phyloP scores from a whole-genome alignment of 2,329 filamentous ascomycete genomes.

The Keithomyces neogunnii region DNA sequence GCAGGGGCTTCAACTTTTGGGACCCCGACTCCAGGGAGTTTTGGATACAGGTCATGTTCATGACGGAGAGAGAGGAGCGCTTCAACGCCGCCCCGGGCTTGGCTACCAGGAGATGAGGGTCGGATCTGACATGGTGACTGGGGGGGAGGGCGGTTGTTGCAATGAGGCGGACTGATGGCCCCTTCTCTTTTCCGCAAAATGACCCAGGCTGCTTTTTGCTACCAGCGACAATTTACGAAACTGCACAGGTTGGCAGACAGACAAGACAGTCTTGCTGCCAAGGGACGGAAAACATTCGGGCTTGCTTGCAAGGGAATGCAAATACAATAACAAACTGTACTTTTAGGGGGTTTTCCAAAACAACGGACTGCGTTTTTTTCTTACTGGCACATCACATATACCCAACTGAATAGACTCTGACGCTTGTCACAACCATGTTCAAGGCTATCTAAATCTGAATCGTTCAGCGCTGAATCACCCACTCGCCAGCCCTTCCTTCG shows the following conservation, averaged over 20 bases:
- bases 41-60: conserved; percentile 96
- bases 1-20: conserved; percentile 88
- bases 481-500: background rate
- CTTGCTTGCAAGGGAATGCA: too few relatives aligned
- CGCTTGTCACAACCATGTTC: background rate
- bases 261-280: too few relatives aligned
- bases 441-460: background rate
- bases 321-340: background rate
- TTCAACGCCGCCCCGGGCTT: conserved; percentile 60
- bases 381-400: background rate
- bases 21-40: conserved; percentile 95
- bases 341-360: background rate
- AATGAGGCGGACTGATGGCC: too few relatives aligned
- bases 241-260: too few relatives aligned
- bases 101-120: conserved; percentile 35
- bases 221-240: too few relatives aligned
- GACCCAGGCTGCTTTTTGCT: too few relatives aligned
- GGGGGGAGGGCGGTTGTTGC: background rate
- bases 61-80: conserved; percentile 93
- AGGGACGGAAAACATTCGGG: too few relatives aligned
- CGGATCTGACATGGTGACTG: background rate
- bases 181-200: too few relatives aligned
- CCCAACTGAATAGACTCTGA: background rate
- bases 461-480: background rate
- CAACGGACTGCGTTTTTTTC: background rate